Evolutionary conservation across 2,329 filamentous ascomycete species (phyloP), one percentile per base, ranked within the genome.

Genomic region (Boeremia exigua): DNA sequence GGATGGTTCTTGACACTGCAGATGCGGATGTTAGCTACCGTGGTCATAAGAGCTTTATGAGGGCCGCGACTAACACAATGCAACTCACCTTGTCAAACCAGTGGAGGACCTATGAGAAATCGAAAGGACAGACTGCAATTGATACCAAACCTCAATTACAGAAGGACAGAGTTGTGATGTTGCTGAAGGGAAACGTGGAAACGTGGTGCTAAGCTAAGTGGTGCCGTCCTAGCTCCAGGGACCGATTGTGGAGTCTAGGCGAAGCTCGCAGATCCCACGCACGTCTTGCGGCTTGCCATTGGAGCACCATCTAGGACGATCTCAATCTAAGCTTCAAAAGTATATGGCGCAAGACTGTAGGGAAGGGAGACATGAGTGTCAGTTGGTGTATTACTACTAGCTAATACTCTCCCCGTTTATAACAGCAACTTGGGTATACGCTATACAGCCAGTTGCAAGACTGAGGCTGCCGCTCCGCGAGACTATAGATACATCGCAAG

Each of bases 201-300:
- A 58, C 48, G 55, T 58, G 54, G 46, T 53, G 58, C 44, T 60
- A 42, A 52, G 54, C 48, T 48, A 36, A 49, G 46, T 46, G 53
- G 44, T 56, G 47, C 48, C 32, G 48, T 57, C 38, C 51, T 58
- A 59, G 56, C 52, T 55, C 47, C 59, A 54, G 55, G 54, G 53
- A 56, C 56, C 48, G 51, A 57, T 47, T 61, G 58, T 61, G 55
- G 58, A 57, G 37, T 33, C 44, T 61, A 58, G 46, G 55, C 58
- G 51, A 61, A 61, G 43, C 51, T 56, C 50, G 54, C 48, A 57
- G 54, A 57, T 54, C 49, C 39, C 44, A 50, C 52, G 44, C 37
- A 49, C 47, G 47, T 45, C 32, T 44, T 37, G 48, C 49, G 25
- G 19, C 32, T 49, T 47, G 3, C n/a, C 19, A 23, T 23, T 5